Base-by-base conservation (phyloP, 116 monocot species). In the Thalassia testudinum region DNA sequence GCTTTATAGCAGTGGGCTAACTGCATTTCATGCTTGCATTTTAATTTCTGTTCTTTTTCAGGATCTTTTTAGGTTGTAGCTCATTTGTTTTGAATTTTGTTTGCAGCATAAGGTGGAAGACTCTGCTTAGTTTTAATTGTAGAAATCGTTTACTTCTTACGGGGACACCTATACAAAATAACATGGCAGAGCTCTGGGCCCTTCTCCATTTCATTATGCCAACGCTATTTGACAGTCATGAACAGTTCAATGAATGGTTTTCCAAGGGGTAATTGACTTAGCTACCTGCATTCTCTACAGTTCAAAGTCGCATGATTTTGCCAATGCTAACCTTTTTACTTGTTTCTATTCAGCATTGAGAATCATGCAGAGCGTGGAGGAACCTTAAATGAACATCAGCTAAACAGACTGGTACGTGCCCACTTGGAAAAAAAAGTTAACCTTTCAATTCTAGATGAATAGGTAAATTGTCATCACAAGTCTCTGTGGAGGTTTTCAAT, bases 171-270 rank as follows among this genome's bases (percentile, higher is more conserved):
- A 82, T 97, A 75, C 97, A 97, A 68, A 97, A 97, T 67, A 97
- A 97, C 60, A 89, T 97, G 97, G 88, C 97, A 37, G 97, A 97
- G 63, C 72, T 97, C 42, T 97, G 97, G 97, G 97, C 97, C n/a
- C 82, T 97, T 58, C 85, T 97, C 52, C 97, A 97, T 69, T 97
- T 97, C 65, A 97, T 97, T 37, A 97, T 89, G 97, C 97, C 97
- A 5, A 97, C 97, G 43, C 72, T 97, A 37, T 89, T 97, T 77
- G 89, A 97, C 47, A 97, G 84, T 60, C 97, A 88, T 55, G 95
- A 95, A 26, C 95, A 88, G 72, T 95, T 95, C 63, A 88, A 85
- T 61, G 95, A 95, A 61, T 95, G 95, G 95, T 95, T 95, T 70
- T 88, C 95, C 2, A 95, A 95, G 57, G 95, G 88, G 95, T 95